A percentile compares a stretch with the other conserved stretches of the same genome.
phyloP scores from a whole-genome alignment of 2,329 filamentous ascomycete genomes.

The Penicillium sumatraense region DNA sequence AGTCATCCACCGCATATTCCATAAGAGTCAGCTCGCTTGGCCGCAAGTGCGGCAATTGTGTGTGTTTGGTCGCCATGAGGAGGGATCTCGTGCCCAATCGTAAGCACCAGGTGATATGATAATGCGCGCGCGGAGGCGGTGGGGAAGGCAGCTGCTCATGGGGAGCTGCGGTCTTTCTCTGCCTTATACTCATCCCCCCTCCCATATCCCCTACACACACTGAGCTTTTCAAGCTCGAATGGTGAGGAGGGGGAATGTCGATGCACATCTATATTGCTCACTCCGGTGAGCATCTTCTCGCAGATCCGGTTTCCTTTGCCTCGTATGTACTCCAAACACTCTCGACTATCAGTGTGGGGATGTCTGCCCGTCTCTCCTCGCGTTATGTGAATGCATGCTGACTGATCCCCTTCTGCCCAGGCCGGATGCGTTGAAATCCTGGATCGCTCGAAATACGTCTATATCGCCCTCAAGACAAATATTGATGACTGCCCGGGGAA shows the following conservation, averaged over 20 bases:
- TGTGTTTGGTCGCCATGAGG: slow-evolving; percentile 41
- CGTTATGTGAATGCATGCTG: slow-evolving; percentile 19
- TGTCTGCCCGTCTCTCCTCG: slow-evolving; percentile 6
- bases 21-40: slow-evolving; percentile 40
- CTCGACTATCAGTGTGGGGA: slow-evolving; percentile 9
- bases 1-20: slow-evolving; percentile 49
- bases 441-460: slow-evolving; percentile 74
- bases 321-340: slow-evolving; percentile 63
- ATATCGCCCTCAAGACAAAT: slow-evolving; percentile 82
- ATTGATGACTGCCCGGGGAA: slow-evolving; percentile 81
- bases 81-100: slow-evolving; percentile 23
- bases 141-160: slow-evolving; percentile 16
- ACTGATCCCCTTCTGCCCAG: slow-evolving; percentile 47
- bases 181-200: slow-evolving; percentile 19
- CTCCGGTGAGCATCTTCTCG: slow-evolving; percentile 82
- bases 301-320: slow-evolving; percentile 75
- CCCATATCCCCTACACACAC: slow-evolving; percentile 26
- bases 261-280: slow-evolving; percentile 90
- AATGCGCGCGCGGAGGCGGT: slow-evolving; percentile 24
- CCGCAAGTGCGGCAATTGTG: slow-evolving; percentile 37
- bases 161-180: slow-evolving; percentile 25
- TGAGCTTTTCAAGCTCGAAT: slow-evolving; percentile 32
- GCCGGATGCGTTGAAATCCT: slow-evolving; percentile 81
- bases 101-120: slow-evolving; percentile 26
- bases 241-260: slow-evolving; percentile 68